Evolutionary conservation across 1,284 basidiomycete genomes (phyloP), one percentile per base, ranked within the genome.

Genomic region (Heterobasidion parviporum): DNA sequence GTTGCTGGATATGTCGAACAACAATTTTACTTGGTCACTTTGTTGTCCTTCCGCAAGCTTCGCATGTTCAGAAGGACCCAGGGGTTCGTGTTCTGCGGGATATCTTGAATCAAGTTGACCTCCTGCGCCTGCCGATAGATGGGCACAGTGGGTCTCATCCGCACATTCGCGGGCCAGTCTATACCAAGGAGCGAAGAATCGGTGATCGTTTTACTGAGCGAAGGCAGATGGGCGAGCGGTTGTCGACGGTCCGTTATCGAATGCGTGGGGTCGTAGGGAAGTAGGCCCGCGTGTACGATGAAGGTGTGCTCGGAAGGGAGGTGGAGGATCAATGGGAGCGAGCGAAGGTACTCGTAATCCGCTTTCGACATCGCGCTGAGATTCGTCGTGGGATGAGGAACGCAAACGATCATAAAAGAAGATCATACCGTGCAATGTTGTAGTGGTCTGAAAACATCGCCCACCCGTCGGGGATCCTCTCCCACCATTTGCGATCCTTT

Each of bases 201-300:
- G 53, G 34, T 10, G 9, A n/a, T 15, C 45, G 15, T n/a, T 8
- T 20, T 20, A 47, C 34, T n/a, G 43, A 48, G 14, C 36, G 26
- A 41, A 38, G 87, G 87, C n/a, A 79, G 63, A 57, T 77, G 79
- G 1, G 85, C 77, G 16, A 89, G 77, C 2, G 90, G 90, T 64
- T 93, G 91, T 8, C 70, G 73, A 18, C 66, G 69, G 64, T 82
- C 73, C 16, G 69, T 73, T 26, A 72, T 67, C 47, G 76, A 65
- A 56, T 70, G 77, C 5, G 69, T 72, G 1, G 89, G 85, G 64
- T 94, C 81, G 10, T 77, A 79, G 0, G 92, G 79, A 2, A 95
- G 75, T 16, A 97, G 63, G 3, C 93, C 93, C 2, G 85, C 93
- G 64, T 97, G 93, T 0, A 87, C 90, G 55, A 95, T 76, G 70